Percentiles rank a stretch among this genome's conserved stretches.
phyloP scores from a whole-genome alignment of 2,329 filamentous ascomycete genomes.

The Cryphonectria radicalis region DNA sequence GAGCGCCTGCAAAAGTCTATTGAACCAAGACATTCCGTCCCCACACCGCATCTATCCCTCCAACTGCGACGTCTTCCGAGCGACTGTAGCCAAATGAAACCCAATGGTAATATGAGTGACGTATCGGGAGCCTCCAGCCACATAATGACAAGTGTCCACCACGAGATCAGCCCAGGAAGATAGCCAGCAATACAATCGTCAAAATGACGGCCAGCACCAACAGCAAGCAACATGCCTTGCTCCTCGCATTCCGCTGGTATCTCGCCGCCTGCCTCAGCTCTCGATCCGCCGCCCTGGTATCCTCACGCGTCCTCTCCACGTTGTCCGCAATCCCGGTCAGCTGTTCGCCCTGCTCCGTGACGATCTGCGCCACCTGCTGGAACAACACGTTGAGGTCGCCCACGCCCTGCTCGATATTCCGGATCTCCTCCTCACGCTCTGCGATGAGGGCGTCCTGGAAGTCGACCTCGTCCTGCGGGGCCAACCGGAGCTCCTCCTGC shows the following conservation, averaged over 20 bases:
- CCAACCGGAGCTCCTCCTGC: slow-evolving; percentile 79
- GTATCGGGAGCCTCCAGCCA: not conserved
- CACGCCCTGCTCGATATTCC: slow-evolving; percentile 96
- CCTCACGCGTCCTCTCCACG: slow-evolving; percentile 78
- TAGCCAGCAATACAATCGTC: slow-evolving; percentile 86
- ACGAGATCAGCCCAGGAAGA: slow-evolving; percentile 68
- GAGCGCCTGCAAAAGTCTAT: not conserved
- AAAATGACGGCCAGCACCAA: slow-evolving; percentile 87
- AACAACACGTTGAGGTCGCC: slow-evolving; percentile 96
- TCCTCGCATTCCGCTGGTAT: slow-evolving; percentile 94
- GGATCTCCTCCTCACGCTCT: slow-evolving; percentile 95
- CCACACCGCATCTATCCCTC: not conserved
- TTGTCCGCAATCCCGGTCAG: slow-evolving; percentile 88
- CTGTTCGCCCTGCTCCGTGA: slow-evolving; percentile 88
- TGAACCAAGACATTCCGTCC: not conserved
- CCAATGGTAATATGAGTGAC: not conserved
- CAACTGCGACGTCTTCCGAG: not conserved
- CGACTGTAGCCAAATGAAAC: not conserved
- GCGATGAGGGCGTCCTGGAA: slow-evolving; percentile 96
- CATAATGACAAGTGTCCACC: not conserved
- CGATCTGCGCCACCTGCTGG: slow-evolving; percentile 96
- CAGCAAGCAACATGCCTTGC: slow-evolving; percentile 91
- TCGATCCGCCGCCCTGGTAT: slow-evolving; percentile 82
- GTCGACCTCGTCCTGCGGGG: slow-evolving; percentile 92
- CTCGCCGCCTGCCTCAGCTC: slow-evolving; percentile 84